Evolutionary conservation across 192 early-diverging fungal species (phyloP).

Genomic region (Umbelopsis isabellina): DNA sequence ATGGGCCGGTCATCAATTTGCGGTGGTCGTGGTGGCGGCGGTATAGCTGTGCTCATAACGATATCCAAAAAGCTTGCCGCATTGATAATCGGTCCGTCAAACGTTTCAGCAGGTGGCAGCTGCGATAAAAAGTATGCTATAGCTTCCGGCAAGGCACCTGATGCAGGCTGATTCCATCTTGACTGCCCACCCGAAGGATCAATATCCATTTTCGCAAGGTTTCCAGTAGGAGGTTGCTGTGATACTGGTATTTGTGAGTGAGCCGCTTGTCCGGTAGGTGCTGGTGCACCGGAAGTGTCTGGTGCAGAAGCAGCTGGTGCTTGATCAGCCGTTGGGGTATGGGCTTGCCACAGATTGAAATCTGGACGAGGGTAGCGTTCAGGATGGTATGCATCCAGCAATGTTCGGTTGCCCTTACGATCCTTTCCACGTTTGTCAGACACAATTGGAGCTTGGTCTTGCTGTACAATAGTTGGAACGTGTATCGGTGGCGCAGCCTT

Average conservation of each 20-base stretch:
- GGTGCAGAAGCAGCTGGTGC: not conserved
- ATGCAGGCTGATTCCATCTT: slow-evolving; percentile 38
- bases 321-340: slow-evolving; percentile 50
- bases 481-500: slow-evolving; percentile 9
- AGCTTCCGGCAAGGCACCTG: slow-evolving; percentile 47
- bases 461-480: not conserved
- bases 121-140: slow-evolving; percentile 50
- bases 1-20: slow-evolving; percentile 22
- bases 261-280: slow-evolving; percentile 37
- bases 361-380: slow-evolving; percentile 78
- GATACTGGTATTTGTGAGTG: slow-evolving; percentile 45
- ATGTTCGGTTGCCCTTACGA: slow-evolving; percentile 7
- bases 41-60: slow-evolving; percentile 44
- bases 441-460: not conserved
- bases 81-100: slow-evolving; percentile 48
- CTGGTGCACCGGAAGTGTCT: not conserved
- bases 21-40: slow-evolving; percentile 35
- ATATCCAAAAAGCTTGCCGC: slow-evolving; percentile 47
- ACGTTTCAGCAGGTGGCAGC: slow-evolving; percentile 45
- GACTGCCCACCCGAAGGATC: slow-evolving; percentile 4
- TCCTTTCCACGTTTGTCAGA: slow-evolving; percentile 20
- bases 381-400: slow-evolving; percentile 64
- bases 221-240: slow-evolving; percentile 42
- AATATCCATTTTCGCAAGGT: slow-evolving; percentile 21
- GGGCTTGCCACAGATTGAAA: slow-evolving; percentile 67